These are phyloP conservation scores for Aspergillus cavernicola DNA, from an alignment of 495 filamentous ascomycete genomes.

Conservation along the genomic window DNA sequence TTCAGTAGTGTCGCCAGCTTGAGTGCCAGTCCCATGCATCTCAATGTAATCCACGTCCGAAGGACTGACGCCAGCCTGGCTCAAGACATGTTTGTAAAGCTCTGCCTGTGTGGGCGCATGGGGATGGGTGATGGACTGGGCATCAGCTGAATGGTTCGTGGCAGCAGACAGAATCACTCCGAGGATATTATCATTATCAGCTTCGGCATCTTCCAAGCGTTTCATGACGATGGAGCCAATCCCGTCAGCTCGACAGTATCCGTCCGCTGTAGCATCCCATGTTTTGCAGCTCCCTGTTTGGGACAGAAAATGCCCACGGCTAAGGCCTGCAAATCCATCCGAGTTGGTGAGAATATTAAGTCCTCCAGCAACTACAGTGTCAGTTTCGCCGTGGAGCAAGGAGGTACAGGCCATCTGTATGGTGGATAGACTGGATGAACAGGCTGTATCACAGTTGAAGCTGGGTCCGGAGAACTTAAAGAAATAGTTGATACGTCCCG, in stretches of 20 bases:
- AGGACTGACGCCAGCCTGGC: conserved; percentile 44
- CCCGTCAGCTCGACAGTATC: conserved; percentile 61
- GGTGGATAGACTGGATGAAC: conserved; percentile 56
- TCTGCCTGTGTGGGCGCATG: conserved; percentile 47
- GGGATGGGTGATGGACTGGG: conserved; percentile 45
- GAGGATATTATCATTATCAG: conserved; percentile 43
- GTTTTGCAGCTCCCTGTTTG: conserved; percentile 64
- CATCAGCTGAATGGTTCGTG: conserved; percentile 46
- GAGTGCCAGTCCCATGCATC: conserved; percentile 46
- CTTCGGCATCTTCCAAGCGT: conserved; percentile 39
- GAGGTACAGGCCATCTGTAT: conserved; percentile 59
- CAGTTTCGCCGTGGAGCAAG: conserved; percentile 62
- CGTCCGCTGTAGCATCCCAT: conserved; percentile 64
- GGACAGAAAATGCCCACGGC: conserved; percentile 64
- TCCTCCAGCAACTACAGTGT: conserved; percentile 70
- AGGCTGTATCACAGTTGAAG: conserved; percentile 73
- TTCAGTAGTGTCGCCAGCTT: conserved; percentile 36
- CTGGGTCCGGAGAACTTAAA: conserved; percentile 73
- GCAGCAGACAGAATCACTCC: conserved; percentile 29
- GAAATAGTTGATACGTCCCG: conserved; percentile 54
- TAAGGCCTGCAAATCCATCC: conserved; percentile 68
- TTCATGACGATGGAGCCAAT: conserved; percentile 44
- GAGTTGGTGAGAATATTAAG: conserved; percentile 62
- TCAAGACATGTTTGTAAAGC: conserved; percentile 41
- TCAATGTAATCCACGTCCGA: conserved; percentile 50